Evolutionary conservation across 2,329 filamentous ascomycete genomes (phyloP), one percentile per base, ranked within the genome.

Genomic region (Laburnicola sp.): DNA sequence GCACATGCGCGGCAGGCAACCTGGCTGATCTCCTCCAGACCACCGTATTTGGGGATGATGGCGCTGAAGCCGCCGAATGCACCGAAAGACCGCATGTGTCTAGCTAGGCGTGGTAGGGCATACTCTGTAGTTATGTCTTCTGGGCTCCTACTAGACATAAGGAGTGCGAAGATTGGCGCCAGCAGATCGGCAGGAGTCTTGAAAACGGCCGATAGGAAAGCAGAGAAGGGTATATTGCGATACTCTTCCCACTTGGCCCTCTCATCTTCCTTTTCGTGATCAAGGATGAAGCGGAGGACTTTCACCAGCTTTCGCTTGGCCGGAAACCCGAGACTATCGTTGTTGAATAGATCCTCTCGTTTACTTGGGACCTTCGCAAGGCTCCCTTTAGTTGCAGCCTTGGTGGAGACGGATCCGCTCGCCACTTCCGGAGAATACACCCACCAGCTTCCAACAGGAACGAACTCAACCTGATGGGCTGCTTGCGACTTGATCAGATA

Each of bases 361-460:
- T 89, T 92, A 57, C 89, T 92, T 0, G 94, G 93, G 44, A 97
- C 88, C 50, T 88, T 87, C 45, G 81, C 77, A 31, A 96, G 76
- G 30, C 51, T 59, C 6, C 64, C 65, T 9, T 43, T 38, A 7
- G 6, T n/a, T 30, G 47, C 27, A 22, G 36, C n/a, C 49, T 27
- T 30, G 50, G 8, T 44, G 31, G 22, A 27, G 5, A 40, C 46
- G 43, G 39, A 37, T 43, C 52, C 38, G n/a, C 21, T 34, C 10
- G 42, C 50, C 21, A 45, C 34, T 39, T 49, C 53, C 32, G 51
- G 10, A 51, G 81, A 77, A 66, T 86, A 86, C 48, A 97, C 84
- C 82, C 88, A 97, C 84, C 93, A 97, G 50, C 89, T 93, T 25
- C 93, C 93, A 25, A 97, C 89, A 26, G 93, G 91, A 55, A 94